Evolutionary conservation across 805 yeast genomes (phyloP).

Genomic region (Cyberlindnera saturnus): DNA sequence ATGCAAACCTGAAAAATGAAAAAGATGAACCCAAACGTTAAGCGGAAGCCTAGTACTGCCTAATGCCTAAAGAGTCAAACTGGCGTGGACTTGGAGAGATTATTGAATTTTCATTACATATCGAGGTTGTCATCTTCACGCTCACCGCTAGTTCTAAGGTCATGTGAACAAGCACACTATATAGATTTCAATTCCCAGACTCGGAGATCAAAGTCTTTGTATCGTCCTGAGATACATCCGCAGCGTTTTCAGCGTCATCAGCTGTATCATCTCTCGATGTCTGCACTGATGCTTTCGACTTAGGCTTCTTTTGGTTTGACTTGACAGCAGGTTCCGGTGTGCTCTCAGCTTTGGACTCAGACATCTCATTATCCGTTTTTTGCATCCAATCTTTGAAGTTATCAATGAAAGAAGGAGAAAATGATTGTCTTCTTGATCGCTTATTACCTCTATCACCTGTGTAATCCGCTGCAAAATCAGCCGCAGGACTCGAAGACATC

Average conservation of each 20-base stretch:
- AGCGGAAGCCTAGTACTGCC: too few relatives aligned
- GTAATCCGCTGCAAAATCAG: constrained; percentile 47
- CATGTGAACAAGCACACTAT: too few relatives aligned
- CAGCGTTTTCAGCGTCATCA: constrained; percentile 1
- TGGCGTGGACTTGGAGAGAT: too few relatives aligned
- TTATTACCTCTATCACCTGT: constrained; percentile 45
- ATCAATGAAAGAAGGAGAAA: constrained; percentile 24
- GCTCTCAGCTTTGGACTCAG: constrained; percentile 3
- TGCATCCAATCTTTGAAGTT: constrained; percentile 31
- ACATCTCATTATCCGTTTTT: constrained; percentile 19
- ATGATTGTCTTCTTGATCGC: constrained; percentile 4
- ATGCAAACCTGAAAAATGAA: too few relatives aligned
- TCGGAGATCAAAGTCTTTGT: constrained; percentile 10
- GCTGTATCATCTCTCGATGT: constrained; percentile 2
- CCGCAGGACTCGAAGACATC: constrained; percentile 9
- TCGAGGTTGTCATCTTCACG: too few relatives aligned
- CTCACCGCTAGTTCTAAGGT: too few relatives aligned
- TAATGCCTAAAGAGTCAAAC: too few relatives aligned
- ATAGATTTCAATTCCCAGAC: background rate
- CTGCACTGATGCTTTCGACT: background rate
- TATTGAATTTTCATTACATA: too few relatives aligned
- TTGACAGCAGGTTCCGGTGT: constrained; percentile 4
- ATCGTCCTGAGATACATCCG: constrained; percentile 8
- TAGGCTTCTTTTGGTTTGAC: constrained; percentile 1
- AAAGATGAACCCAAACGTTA: too few relatives aligned